phyloP scores from a whole-genome alignment of 495 filamentous ascomycete genomes.

The Lepidopterella palustris region DNA sequence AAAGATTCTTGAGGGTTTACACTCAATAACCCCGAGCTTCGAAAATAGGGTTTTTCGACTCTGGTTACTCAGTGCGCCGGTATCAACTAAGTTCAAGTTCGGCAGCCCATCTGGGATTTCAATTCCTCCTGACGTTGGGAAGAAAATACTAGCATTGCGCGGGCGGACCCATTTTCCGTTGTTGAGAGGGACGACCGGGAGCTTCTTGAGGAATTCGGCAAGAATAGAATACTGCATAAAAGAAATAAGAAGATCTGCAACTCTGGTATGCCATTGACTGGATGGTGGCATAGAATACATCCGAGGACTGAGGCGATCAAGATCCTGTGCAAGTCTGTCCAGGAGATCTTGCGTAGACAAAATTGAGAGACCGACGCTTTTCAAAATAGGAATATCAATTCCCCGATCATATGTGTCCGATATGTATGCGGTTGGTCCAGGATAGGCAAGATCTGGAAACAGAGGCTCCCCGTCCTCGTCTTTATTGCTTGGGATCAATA shows the following conservation, averaged over 20 bases:
- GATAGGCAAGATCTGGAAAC: neutral
- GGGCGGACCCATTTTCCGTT: slow-evolving; percentile 1
- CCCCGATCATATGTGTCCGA: slow-evolving; percentile 2
- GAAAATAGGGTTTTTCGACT: slow-evolving; percentile 1
- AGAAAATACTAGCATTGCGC: slow-evolving; percentile 4
- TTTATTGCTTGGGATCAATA: neutral
- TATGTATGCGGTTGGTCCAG: neutral
- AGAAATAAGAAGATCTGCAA: neutral
- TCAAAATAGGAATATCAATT: neutral
- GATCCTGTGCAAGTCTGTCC: neutral
- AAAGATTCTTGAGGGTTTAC: neutral
- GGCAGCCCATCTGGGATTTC: slow-evolving; percentile 1
- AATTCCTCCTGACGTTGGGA: slow-evolving; percentile 2
- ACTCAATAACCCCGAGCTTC: slow-evolving; percentile 5
- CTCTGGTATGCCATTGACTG: slow-evolving; percentile 1
- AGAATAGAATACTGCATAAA: neutral
- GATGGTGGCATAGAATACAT: neutral
- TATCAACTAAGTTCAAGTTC: slow-evolving; percentile 2
- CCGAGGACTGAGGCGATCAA: neutral
- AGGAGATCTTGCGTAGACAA: neutral
- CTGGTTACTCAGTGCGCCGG: neutral
- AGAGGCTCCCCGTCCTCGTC: neutral
- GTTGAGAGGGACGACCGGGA: slow-evolving; percentile 3
- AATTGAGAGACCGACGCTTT: neutral
- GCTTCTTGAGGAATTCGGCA: neutral